Evolutionary conservation across 2,329 filamentous ascomycete genomes (phyloP), one percentile per base, ranked within the genome.

Genomic region (Sordariomycetes sp.): DNA sequence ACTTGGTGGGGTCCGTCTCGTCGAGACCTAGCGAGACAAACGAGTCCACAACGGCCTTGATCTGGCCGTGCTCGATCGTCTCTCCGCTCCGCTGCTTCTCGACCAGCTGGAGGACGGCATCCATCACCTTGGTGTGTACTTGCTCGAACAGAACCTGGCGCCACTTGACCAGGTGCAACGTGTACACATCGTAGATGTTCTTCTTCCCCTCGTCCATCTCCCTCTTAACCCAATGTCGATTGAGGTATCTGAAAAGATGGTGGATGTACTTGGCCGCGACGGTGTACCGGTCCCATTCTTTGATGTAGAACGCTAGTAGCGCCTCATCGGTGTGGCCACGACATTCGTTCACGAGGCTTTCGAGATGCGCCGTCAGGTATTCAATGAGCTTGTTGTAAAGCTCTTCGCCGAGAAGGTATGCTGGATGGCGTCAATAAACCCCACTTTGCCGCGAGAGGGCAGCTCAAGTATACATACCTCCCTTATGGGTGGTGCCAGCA

Each of bases 161-260:
- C 94, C 94, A 99, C 68, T 93, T 90, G 22, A 97, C 94, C 48
- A 99, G 78, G 66, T 99, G 94, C 40, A 99, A 76, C 0, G 94
- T 99, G 73, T 99, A 99, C 54, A 99, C 94, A 71, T 99, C 94
- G 71, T 95, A 97, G 8, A 97, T 89, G 67, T 93, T 89, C 77
- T 97, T 97, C 76, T 99, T 97, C 37, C 94, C 94, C 72, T 99
- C 94, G 62, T 99, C 94, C 75, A 99, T 96, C 74, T 99, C 94
- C 34, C 94, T 82, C 79, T 97, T 99, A 1, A 99, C 94, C 94
- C 95, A 99, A 74, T 99, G 94, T 34, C 94, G 85, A 69, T 99
- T 99, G 28, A 99, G 83, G 69, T 99, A 99, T 58, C 88, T 80
- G 78, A 99, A 99, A 8, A 99, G 77, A 70, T 99, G 93, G 72